A percentile compares a stretch with the other conserved stretches of the same genome.
phyloP scores from a whole-genome alignment of 768 basidiomycete species.

The Postia placenta region DNA sequence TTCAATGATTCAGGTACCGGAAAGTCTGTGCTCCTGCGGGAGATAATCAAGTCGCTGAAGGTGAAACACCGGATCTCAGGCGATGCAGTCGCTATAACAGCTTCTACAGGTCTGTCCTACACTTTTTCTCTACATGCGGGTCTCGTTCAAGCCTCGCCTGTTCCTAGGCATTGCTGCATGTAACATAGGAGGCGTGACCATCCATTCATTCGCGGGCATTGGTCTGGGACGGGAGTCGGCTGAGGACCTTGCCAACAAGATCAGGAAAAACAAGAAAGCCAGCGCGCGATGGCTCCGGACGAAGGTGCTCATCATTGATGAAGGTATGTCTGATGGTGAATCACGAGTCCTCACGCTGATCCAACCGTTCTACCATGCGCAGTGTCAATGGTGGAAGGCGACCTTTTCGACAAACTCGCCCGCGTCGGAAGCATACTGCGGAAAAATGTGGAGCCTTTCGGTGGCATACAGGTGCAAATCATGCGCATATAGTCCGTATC shows the following conservation, averaged over 20 bases:
- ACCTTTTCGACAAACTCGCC: constrained; percentile 86
- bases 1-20: constrained; percentile 66
- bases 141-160: neutral
- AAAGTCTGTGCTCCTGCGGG: constrained; percentile 89
- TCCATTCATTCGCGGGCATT: constrained; percentile 95
- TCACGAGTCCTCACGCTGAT: too few relatives aligned
- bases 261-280: constrained; percentile 84
- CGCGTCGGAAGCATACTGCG: constrained; percentile 61
- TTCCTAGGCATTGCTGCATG: constrained; percentile 89
- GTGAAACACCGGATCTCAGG: constrained; percentile 43
- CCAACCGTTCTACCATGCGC: too few relatives aligned
- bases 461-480: constrained; percentile 77
- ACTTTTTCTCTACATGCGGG: neutral
- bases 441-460: constrained; percentile 69
- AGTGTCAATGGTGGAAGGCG: constrained; percentile 99
- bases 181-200: constrained; percentile 92
- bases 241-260: constrained; percentile 54
- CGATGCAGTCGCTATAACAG: constrained; percentile 88
- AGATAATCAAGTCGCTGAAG: constrained; percentile 76
- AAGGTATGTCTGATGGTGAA: constrained; percentile 58
- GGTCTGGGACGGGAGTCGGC: constrained; percentile 71
- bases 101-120: constrained; percentile 68
- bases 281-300: constrained; percentile 75
- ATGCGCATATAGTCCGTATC: neutral
- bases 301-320: constrained; percentile 78